A percentile compares a stretch with the other conserved stretches of the same genome.
Conservation (phyloP, 768 basidiomycete genomes). For the Suillus luteus region DNA sequence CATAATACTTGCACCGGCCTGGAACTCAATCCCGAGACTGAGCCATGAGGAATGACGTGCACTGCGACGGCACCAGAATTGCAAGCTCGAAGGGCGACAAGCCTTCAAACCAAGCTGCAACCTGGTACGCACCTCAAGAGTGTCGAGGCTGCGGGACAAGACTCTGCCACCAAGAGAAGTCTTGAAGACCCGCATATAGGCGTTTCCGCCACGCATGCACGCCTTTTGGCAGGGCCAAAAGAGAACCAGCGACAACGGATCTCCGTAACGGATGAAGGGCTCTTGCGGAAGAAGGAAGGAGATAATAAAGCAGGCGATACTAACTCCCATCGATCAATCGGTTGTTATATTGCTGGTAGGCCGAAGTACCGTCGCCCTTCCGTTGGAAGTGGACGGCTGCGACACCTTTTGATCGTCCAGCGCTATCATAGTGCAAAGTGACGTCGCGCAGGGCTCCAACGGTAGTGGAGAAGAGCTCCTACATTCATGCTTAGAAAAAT, state of each 20-base stretch:
- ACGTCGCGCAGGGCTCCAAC: constrained; percentile 87
- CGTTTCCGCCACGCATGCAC: constrained; percentile 14
- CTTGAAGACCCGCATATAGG: constrained; percentile 33
- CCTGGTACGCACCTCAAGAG: constrained; percentile 28
- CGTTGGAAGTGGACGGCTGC: constrained; percentile 85
- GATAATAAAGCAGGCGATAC: constrained; percentile 60
- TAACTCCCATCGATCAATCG: constrained; percentile 99
- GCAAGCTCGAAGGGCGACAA: constrained; percentile 31
- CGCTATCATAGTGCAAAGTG: constrained; percentile 80
- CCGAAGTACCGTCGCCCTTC: constrained; percentile 89
- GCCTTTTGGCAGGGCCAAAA: constrained; percentile 20
- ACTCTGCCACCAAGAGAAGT: constrained; percentile 27
- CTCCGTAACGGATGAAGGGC: constrained; percentile 20
- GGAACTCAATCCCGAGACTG: constrained; percentile 34
- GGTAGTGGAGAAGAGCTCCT: constrained; percentile 94
- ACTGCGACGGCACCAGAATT: constrained; percentile 26
- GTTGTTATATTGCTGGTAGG: constrained; percentile 94
- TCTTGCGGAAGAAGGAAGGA: constrained; percentile 35
- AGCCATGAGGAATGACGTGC: constrained; percentile 29
- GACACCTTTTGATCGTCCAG: constrained; percentile 88
- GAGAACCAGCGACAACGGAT: constrained; percentile 25
- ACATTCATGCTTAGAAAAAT: constrained; percentile 13
- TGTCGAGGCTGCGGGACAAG: constrained; percentile 30
- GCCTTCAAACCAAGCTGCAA: constrained; percentile 26
- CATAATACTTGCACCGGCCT: constrained; percentile 36